Evolutionary conservation across 2,329 filamentous ascomycete genomes (phyloP), one percentile per base, ranked within the genome.

Genomic region (Tolypocladium capitatum): DNA sequence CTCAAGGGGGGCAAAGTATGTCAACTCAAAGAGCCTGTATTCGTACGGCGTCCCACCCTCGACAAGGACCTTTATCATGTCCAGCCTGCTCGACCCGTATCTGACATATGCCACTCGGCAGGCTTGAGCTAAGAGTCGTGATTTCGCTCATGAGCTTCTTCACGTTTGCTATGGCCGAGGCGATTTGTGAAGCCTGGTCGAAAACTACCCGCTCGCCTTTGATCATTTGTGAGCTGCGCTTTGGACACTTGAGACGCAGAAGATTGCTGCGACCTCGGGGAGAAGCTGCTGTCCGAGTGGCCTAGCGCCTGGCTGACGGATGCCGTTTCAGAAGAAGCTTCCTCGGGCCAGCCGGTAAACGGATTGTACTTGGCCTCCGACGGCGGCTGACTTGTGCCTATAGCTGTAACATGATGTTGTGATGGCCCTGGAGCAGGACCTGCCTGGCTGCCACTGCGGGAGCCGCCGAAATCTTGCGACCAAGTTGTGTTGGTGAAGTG

Each of bases 1-100:
- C 0, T 63, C 52, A 0, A 0, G 30, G 13, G 8, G 58, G 56
- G 45, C 70, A 74, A 32, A 67, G 68, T 31, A 78, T 53, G 53
- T 78, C 73, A 49, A 78, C 51, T 77, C 74, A 53, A 76, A 78
- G 4, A 77, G 54, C 0, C 74, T 74, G 38, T 71, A 63, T 52
- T 73, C 73, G 56, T 78, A 78, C 14, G 75, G 74, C 7, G 73
- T 76, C 14, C 60, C 69, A 5, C 74, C 75, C 20, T 72, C 60
- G 43, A 78, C 74, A 24, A 75, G 48, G 20, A 67, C 57, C 55
- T 74, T 76, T 58, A 77, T 67, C n/a, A 71, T 51, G 52, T 77
- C 74, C 1, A 70, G 63, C 1, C 73, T 64, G 9, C 64, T 65
- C 11, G 62, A 56, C 14, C 66, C 68, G 48, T 74, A 66, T 9